Percentiles rank a stretch among this genome's conserved stretches.
Evolutionary conservation across 768 basidiomycete species (phyloP).

Genomic region (Suillus spraguei): DNA sequence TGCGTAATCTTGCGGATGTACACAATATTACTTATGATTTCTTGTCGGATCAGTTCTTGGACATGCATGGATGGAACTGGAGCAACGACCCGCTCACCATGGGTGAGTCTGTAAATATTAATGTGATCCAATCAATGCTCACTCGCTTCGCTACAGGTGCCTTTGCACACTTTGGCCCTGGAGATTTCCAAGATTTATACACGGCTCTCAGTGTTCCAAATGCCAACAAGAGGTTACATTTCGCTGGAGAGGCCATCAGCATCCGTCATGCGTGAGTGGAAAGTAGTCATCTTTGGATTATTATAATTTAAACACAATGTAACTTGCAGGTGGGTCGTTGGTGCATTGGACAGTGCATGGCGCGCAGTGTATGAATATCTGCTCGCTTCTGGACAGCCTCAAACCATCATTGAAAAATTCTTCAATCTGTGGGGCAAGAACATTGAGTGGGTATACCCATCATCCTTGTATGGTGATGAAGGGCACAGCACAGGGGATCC

Average conservation of each 20-base stretch:
- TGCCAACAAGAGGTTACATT: constrained; percentile 32
- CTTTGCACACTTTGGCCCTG: constrained; percentile 44
- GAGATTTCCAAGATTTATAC: constrained; percentile 38
- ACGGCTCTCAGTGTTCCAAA: constrained; percentile 33
- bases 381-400: constrained; percentile 15
- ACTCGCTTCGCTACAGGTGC: constrained; percentile 31
- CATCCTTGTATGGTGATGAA: neutral
- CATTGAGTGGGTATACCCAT: constrained; percentile 26
- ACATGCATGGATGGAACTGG: constrained; percentile 38
- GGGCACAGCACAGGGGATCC: neutral
- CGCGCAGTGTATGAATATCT: constrained; percentile 34
- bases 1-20: constrained; percentile 25
- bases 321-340: constrained; percentile 38
- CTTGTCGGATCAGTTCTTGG: constrained; percentile 24
- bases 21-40: constrained; percentile 24
- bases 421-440: constrained; percentile 34
- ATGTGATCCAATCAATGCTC: neutral
- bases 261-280: constrained; percentile 33
- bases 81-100: constrained; percentile 31
- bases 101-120: constrained; percentile 28
- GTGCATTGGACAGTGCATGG: constrained; percentile 42
- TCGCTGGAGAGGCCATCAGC: constrained; percentile 42
- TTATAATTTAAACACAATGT: neutral
- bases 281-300: neutral
- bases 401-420: constrained; percentile 20